Base-by-base conservation (phyloP, 768 basidiomycete species). In the Pulveroboletus sp. region DNA sequence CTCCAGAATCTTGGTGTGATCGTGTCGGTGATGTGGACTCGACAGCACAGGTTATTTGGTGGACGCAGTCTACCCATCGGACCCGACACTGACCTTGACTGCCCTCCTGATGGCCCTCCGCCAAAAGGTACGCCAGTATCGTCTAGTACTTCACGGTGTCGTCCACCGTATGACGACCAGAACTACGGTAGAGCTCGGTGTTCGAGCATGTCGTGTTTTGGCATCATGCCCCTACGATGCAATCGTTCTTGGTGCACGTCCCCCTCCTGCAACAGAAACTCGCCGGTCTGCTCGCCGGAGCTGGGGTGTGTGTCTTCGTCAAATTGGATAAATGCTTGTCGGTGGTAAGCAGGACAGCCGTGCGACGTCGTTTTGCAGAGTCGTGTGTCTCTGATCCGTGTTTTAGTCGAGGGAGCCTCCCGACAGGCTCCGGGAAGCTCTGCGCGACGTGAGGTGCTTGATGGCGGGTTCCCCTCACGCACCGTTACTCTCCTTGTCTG, bases 241-340 rank as follows among this genome's bases (percentile, higher is more conserved):
- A 84, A 56, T 76, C 78, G 2, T 82, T 84, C 61, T 70, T 84
- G 50, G 71, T 82, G 28, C 81, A 83, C 39, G 41, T 48, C 6
- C 53, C 55, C 1, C 58, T 64, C 21, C 13, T 68, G 31, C 42
- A 32, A 10, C 43, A 48, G 2, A 57, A 43, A 42, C 30, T 64
- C 18, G 1, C 40, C 5, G 40, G 47, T 4, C 17, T 59, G 33
- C 50, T 52, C 32, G 27, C 11, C 14, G 43, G 48, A 2, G 8
- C 33, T 8, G 28, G 24, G 10, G 48, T 45, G 8, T 57, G 55
- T 10, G 21, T 44, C n/a, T 69, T 68, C 8, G 8, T 68, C 36
- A 46, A 15, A 1, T 38, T 69, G 26, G 59, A 53, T 17, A 18
- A 10, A 6, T 17, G 3, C 14, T 17, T 57, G 5, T 68, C 59